Evolutionary conservation across 2,329 filamentous ascomycete genomes (phyloP).

Genomic region (Hymenoscyphus infarciens): DNA sequence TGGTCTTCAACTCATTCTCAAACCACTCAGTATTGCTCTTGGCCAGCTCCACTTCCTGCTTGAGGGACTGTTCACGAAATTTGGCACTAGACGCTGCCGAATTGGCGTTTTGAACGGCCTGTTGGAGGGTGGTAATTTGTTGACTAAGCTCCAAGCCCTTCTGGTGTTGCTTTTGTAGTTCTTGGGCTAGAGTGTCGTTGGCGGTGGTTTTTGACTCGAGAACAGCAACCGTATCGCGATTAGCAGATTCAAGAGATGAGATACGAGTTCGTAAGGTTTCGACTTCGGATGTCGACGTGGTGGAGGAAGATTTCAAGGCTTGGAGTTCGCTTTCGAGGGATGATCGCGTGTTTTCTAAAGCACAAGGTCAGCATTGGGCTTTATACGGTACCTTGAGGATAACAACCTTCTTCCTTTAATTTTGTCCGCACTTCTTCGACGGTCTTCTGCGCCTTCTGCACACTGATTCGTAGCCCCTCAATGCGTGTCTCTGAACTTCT

Average conservation of each 20-base stretch:
- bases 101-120: constrained; percentile 77
- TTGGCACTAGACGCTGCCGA: constrained; percentile 76
- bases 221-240: constrained; percentile 82
- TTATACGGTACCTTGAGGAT: not conserved
- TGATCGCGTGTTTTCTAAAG: constrained; percentile 71
- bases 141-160: constrained; percentile 81
- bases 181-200: constrained; percentile 80
- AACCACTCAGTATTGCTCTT: constrained; percentile 93
- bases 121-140: constrained; percentile 77
- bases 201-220: constrained; percentile 86
- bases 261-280: constrained; percentile 79
- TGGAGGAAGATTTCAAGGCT: constrained; percentile 68
- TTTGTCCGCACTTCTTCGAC: constrained; percentile 77
- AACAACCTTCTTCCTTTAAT: constrained; percentile 75
- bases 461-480: constrained; percentile 74
- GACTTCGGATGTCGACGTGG: constrained; percentile 70
- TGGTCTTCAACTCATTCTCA: constrained; percentile 85
- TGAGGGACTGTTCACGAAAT: constrained; percentile 84
- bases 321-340: constrained; percentile 79
- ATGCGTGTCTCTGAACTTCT: constrained; percentile 78
- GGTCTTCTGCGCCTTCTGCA: constrained; percentile 81
- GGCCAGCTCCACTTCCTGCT: constrained; percentile 85
- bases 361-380: constrained; percentile 19
- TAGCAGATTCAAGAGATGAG: constrained; percentile 81
- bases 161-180: constrained; percentile 83